Evolutionary conservation across 192 early-diverging fungal species (phyloP).

Genomic region (Spizellomyces punctatus): DNA sequence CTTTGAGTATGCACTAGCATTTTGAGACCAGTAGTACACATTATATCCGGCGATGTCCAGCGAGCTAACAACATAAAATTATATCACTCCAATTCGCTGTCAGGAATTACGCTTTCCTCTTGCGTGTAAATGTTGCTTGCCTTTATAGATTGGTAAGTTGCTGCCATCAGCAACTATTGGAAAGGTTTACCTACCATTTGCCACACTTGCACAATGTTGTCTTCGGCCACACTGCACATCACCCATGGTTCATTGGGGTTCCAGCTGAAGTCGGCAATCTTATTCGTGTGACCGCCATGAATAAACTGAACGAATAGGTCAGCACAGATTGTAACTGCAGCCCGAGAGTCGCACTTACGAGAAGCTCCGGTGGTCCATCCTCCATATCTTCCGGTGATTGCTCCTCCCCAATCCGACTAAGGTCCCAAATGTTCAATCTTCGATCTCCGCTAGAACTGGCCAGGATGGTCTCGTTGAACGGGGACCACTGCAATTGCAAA

Average conservation of each 20-base stretch:
- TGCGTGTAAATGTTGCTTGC: constrained; percentile 21
- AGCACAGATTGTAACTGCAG: background rate
- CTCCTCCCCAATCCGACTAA: constrained; percentile 91
- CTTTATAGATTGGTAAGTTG: background rate
- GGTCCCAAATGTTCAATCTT: constrained; percentile 92
- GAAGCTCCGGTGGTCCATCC: constrained; percentile 94
- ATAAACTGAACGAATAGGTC: constrained; percentile 69
- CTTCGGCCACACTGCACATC: constrained; percentile 90
- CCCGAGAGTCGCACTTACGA: constrained; percentile 53
- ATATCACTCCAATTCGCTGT: constrained; percentile 15
- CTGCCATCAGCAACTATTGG: background rate
- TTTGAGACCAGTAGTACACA: too few relatives aligned
- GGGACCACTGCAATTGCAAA: constrained; percentile 91
- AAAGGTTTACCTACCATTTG: constrained; percentile 74
- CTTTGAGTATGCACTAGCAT: too few relatives aligned
- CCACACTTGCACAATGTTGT: constrained; percentile 98
- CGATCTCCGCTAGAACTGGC: constrained; percentile 90
- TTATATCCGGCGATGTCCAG: too few relatives aligned
- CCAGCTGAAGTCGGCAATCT: constrained; percentile 95
- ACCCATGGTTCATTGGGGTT: constrained; percentile 94
- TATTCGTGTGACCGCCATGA: constrained; percentile 97
- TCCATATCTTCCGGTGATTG: constrained; percentile 95
- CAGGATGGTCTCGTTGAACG: constrained; percentile 87
- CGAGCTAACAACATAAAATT: too few relatives aligned
- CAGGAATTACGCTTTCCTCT: constrained; percentile 18